Evolutionary conservation across 352 stramenopile species (phyloP).

Genomic region (Elongisporangium undulatum): DNA sequence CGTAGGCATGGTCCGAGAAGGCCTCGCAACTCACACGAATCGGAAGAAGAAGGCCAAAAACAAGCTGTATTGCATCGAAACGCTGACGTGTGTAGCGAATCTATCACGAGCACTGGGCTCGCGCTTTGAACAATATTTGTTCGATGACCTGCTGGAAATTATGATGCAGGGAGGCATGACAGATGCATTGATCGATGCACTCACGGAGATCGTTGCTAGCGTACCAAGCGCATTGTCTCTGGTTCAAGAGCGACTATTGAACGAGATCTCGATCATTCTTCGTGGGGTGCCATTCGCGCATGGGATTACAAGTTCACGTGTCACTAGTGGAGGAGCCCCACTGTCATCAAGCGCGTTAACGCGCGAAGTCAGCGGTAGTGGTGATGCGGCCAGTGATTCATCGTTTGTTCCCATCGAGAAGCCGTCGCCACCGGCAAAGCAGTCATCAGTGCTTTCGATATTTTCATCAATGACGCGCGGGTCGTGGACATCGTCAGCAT

Average conservation of each 20-base stretch:
- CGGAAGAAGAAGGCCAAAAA: constrained; percentile 50
- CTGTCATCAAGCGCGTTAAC: neutral
- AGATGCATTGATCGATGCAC: constrained; percentile 91
- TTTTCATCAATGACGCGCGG: constrained; percentile 73
- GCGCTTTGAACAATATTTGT: constrained; percentile 68
- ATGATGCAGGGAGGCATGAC: constrained; percentile 91
- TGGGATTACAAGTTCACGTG: constrained; percentile 4
- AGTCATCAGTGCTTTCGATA: constrained; percentile 60
- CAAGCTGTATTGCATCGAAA: constrained; percentile 82
- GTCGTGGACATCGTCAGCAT: constrained; percentile 18
- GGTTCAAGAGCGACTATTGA: constrained; percentile 94
- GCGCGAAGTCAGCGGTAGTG: neutral
- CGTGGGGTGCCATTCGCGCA: constrained; percentile 75
- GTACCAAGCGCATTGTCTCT: constrained; percentile 86
- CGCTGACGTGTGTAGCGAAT: constrained; percentile 74
- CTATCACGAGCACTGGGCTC: constrained; percentile 60
- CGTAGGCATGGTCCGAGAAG: constrained; percentile 72
- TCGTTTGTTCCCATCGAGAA: constrained; percentile 9
- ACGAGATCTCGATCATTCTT: constrained; percentile 95
- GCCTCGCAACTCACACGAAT: constrained; percentile 42
- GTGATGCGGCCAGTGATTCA: constrained; percentile 1
- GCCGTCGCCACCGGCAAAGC: constrained; percentile 26
- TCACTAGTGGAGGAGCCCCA: neutral
- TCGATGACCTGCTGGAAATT: constrained; percentile 68
- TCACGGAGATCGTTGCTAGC: constrained; percentile 88